Evolutionary conservation across 768 basidiomycete species (phyloP).

Genomic region (Kwoniella mangroviensis): DNA sequence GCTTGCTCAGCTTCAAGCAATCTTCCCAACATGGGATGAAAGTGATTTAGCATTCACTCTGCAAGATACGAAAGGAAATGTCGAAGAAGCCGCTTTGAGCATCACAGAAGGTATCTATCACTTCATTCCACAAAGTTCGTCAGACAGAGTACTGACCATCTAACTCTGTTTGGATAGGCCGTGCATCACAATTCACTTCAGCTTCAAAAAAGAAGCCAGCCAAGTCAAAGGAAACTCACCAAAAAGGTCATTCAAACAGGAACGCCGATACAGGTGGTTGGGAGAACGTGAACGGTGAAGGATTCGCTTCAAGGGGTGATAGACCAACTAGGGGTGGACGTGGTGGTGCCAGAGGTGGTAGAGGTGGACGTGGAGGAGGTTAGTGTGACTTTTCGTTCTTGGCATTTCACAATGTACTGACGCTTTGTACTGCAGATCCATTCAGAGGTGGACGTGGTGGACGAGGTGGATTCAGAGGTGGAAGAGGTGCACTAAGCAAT

Average conservation of each 20-base stretch:
- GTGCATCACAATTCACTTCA: conserved; percentile 57
- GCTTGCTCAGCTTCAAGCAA: conserved; percentile 51
- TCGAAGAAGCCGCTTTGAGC: conserved; percentile 56
- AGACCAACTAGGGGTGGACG: conserved; percentile 50
- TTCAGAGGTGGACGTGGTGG: conserved; percentile 53
- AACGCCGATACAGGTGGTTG: conserved; percentile 53
- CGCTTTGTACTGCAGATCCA: conserved; percentile 27
- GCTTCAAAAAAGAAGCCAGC: conserved; percentile 51
- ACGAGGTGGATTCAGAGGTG: conserved; percentile 56
- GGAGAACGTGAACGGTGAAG: conserved; percentile 45
- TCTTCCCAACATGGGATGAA: conserved; percentile 58
- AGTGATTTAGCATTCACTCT: conserved; percentile 54
- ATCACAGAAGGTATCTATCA: conserved; percentile 56
- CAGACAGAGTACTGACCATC: neutral
- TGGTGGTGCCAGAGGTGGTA: conserved; percentile 55
- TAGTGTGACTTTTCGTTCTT: neutral
- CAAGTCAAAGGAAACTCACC: conserved; percentile 39
- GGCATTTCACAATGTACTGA: neutral
- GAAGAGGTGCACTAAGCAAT: conserved; percentile 52
- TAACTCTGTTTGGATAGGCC: conserved; percentile 41
- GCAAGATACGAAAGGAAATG: conserved; percentile 56
- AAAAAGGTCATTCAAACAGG: conserved; percentile 48
- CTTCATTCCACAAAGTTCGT: too few species aligned
- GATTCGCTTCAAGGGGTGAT: conserved; percentile 54
- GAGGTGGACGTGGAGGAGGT: conserved; percentile 56